These are phyloP conservation scores for Skeletonema marinoi DNA, from an alignment of 108 stramenopile species.

Conservation along the genomic window DNA sequence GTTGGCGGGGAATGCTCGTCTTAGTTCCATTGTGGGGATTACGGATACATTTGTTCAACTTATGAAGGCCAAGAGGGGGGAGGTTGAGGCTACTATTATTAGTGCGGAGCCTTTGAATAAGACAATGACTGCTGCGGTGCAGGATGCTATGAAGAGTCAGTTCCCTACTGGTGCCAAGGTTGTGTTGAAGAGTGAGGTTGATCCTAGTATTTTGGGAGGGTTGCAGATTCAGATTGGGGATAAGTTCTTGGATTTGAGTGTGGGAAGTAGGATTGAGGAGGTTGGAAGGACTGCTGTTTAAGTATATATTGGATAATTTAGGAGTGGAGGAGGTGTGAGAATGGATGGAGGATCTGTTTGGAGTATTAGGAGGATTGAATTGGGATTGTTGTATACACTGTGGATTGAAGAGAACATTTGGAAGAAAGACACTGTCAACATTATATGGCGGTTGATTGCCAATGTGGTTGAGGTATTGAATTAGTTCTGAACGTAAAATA, in stretches of 20 bases:
- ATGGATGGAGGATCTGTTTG: not conserved
- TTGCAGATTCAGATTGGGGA: slow-evolving; percentile 97
- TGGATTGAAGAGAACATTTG: not conserved
- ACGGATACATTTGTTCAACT: slow-evolving; percentile 70
- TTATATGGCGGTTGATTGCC: not conserved
- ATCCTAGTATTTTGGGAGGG: slow-evolving; percentile 92
- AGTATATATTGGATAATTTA: not conserved
- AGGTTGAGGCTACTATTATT: slow-evolving; percentile 95
- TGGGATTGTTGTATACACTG: not conserved
- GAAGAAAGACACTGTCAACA: not conserved
- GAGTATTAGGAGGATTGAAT: not conserved
- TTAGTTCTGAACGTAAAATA: not conserved
- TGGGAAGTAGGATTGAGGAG: slow-evolving; percentile 89
- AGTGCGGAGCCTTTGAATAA: slow-evolving; percentile 75
- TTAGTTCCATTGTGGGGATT: slow-evolving; percentile 78
- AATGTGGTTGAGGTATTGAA: not conserved
- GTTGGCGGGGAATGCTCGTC: slow-evolving; percentile 93
- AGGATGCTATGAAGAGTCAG: slow-evolving; percentile 81
- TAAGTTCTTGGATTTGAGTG: slow-evolving; percentile 96
- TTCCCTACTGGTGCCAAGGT: slow-evolving; percentile 80
- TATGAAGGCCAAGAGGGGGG: slow-evolving; percentile 95
- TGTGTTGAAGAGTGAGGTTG: slow-evolving; percentile 76
- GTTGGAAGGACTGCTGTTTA: slow-evolving; percentile 75
- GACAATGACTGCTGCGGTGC: slow-evolving; percentile 71
- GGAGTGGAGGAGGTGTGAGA: not conserved